Evolutionary conservation across 345 rosid genomes (phyloP), one percentile per base, ranked within the genome.

Genomic region (Euphorbia pulcherrima): DNA sequence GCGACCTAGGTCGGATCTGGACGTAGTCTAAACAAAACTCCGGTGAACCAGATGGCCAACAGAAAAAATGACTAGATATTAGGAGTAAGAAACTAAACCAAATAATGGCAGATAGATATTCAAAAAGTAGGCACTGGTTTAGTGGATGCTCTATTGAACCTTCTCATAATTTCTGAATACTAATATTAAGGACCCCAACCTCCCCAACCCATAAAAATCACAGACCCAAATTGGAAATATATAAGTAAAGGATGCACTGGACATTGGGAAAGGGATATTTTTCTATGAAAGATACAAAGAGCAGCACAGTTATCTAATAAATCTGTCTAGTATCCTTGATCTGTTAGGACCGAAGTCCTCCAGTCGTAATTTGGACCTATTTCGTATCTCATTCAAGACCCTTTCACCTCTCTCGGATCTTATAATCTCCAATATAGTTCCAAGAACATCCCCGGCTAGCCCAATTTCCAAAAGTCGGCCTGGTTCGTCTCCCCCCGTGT

Each of bases 391-490:
- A 52, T 70, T 80, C 52, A 91, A 70, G 1, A 40, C 77, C 24
- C 57, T 78, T 58, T 88, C 92, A 37, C 93, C 99, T 72, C 74
- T 84, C 78, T 85, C 82, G 7, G 76, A 77, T 60, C 70, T 83
- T 33, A 94, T 87, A 37, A 48, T 78, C 77, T 83, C 97, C 71
- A 94, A 76, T 17, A 80, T 86, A 82, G 84, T 86, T 47, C 96
- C 97, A 60, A 89, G 83, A 60, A 88, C 88, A 67, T 88, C 97
- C 1, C 89, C 97, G 0, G 97, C 97, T 4, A 92, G 86, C 62
- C 99, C 99, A 37, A 67, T 61, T 69, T 84, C 77, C 3, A 61
- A 65, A 29, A 92, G 83, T 53, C 81, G 78, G 18, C 90, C 96
- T 8, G 79, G 79, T 63, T 80, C 93, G 73, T 89, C 97, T 58